A percentile compares a stretch with the other conserved stretches of the same genome.
Conservation (phyloP, 495 filamentous ascomycete genomes). For the Penicillium alfredii region DNA sequence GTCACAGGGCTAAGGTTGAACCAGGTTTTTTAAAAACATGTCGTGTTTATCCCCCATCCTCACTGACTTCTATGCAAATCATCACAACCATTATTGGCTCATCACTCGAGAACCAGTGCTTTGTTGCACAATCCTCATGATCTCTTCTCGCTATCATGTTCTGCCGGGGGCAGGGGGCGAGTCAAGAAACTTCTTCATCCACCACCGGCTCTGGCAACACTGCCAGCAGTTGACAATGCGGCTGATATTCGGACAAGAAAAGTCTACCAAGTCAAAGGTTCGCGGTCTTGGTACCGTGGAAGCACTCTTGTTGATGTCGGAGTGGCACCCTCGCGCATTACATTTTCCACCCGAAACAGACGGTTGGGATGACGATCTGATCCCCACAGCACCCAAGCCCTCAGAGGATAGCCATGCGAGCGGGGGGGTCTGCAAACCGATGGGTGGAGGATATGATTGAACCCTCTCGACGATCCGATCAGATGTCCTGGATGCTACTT, state of each 20-base stretch:
- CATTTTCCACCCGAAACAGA: conserved; percentile 49
- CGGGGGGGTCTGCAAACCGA: conserved; percentile 25
- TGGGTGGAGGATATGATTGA: conserved; percentile 47
- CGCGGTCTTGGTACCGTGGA: conserved; percentile 49
- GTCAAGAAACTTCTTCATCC: conserved; percentile 50
- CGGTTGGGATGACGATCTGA: conserved; percentile 43
- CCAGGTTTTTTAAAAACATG: conserved; percentile 54
- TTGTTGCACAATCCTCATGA: conserved; percentile 48
- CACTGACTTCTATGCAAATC: conserved; percentile 45
- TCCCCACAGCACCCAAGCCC: conserved; percentile 17
- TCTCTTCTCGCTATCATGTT: conserved; percentile 48
- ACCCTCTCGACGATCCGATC: conserved; percentile 46
- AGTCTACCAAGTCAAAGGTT: conserved; percentile 37
- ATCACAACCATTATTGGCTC: conserved; percentile 39
- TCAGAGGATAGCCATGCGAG: conserved; percentile 14
- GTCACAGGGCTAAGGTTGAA: conserved; percentile 6
- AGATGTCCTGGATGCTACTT: conserved; percentile 54
- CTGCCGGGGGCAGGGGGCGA: conserved; percentile 47
- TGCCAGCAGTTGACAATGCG: conserved; percentile 47
- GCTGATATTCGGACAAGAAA: conserved; percentile 48
- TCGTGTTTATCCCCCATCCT: conserved; percentile 48
- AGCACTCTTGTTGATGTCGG: conserved; percentile 47
- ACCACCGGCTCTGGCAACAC: conserved; percentile 49
- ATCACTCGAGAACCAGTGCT: conserved; percentile 45
- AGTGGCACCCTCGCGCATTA: conserved; percentile 50